Percentiles rank a stretch among this genome's conserved stretches.
Conservation (phyloP, 805 yeast genomes). For the Yamadazyma tumulicola region DNA sequence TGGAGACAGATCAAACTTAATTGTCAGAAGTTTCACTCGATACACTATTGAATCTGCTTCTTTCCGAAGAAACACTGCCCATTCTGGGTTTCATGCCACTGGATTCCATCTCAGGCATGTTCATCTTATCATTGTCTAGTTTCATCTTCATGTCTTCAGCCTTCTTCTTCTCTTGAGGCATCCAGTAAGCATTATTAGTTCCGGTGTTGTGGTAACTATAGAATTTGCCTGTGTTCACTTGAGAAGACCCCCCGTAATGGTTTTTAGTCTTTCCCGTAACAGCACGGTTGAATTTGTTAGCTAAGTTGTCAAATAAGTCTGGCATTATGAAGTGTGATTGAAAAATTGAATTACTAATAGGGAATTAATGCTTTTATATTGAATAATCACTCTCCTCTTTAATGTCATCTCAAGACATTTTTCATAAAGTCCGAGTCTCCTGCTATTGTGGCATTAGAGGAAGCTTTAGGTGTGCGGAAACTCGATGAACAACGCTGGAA, state of each 20-base stretch:
- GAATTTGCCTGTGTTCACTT: constrained; percentile 35
- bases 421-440: no score
- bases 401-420: no score
- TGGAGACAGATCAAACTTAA: no score
- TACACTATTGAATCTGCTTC: constrained; percentile 10
- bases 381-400: no score
- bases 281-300: constrained; percentile 26
- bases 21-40: constrained; percentile 4
- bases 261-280: constrained; percentile 30
- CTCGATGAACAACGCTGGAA: no score
- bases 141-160: constrained; percentile 1
- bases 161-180: constrained; percentile 18
- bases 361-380: no score
- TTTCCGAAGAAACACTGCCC: constrained; percentile 10
- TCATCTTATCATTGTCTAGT: background rate
- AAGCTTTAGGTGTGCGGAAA: no score
- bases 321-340: no score
- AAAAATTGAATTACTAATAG: no score
- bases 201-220: constrained; percentile 34
- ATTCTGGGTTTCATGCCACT: constrained; percentile 9
- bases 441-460: no score
- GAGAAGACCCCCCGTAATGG: constrained; percentile 28
- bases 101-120: background rate
- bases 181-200: constrained; percentile 40
- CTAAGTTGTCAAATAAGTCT: constrained; percentile 40